Percentiles rank a stretch among this genome's conserved stretches.
phyloP scores from a whole-genome alignment of 2,329 filamentous ascomycete genomes.

The Domatiomyces catenatus region DNA sequence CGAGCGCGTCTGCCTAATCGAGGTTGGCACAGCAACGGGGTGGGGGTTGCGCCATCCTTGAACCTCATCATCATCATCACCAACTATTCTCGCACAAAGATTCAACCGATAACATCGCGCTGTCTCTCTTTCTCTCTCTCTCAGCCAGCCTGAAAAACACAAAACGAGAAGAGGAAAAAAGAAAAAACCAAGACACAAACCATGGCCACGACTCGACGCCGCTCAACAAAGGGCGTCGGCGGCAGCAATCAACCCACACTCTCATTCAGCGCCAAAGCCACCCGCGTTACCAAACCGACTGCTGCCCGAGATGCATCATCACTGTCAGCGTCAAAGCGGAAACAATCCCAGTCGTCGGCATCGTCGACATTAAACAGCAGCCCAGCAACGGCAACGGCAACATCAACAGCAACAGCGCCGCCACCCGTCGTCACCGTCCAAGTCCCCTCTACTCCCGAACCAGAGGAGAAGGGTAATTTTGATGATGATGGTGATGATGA shows the following conservation, averaged over 20 bases:
- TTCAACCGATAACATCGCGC: too few relatives aligned
- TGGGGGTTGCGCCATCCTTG: too few relatives aligned
- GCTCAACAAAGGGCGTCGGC: conserved; percentile 20
- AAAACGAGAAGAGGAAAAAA: too few relatives aligned
- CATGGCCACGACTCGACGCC: conserved; percentile 22
- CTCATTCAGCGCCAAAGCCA: conserved; percentile 42
- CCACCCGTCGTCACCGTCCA: conserved; percentile 4
- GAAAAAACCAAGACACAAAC: too few relatives aligned
- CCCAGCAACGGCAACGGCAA: background rate
- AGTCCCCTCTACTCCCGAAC: conserved; percentile 8
- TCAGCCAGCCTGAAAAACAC: background rate
- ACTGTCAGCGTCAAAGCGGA: conserved; percentile 13
- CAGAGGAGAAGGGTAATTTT: conserved; percentile 1
- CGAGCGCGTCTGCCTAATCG: background rate
- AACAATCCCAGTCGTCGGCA: too few relatives aligned
- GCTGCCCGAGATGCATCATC: conserved; percentile 17
- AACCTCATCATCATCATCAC: background rate
- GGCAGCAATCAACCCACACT: conserved; percentile 41
- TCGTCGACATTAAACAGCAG: conserved; percentile 23
- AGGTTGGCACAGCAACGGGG: background rate
- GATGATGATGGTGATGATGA: background rate
- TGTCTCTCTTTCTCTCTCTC: background rate
- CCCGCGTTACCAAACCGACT: conserved; percentile 44
- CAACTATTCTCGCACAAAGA: too few relatives aligned
- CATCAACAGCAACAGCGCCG: conserved; percentile 15